Evolutionary conservation across 257 asterid species (phyloP), one percentile per base, ranked within the genome.

Genomic region (Euphrasia confusa): DNA sequence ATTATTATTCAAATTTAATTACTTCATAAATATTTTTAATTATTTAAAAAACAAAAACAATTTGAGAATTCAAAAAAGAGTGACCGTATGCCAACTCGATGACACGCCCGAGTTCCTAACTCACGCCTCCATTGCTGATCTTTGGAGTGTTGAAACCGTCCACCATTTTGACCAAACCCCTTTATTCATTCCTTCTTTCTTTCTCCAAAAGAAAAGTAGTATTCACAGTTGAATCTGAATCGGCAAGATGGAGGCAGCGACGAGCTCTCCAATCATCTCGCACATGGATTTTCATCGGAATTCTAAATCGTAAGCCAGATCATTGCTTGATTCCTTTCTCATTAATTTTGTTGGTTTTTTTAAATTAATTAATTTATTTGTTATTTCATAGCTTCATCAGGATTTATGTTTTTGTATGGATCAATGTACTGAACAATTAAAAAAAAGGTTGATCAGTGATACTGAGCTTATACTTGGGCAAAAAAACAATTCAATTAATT

Each of bases 211-310:
- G 21, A 48, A 42, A 42, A 6, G 10, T 42, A 7, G 48, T 42
- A 21, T 21, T 21, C 48, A 42, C n/a, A 7, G 3, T 42, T 45
- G 14, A 9, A 12, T 6, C 61, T 56, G 5, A 42, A 10, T 42
- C 63, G 61, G 28, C 27, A 7, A 27, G 64, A 90, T 90, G 95
- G 95, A 79, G 76, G 87, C 84, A 54, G 81, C 81, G 10, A 28
- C 81, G 32, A 66, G 71, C 75, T 76, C 79, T 68, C 81, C 79
- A 45, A 61, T 79, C 67, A 71, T 77, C 14, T 73, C 81, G 24
- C 83, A 68, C 12, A 60, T 59, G 58, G 72, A 65, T 70, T 65
- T 74, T 32, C 67, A 74, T 58, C 67, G 33, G 55, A 65, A 67
- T 53, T 79, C 81, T 58, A 56, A 74, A 7, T 53, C 64, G 95